Evolutionary conservation across 2,329 filamentous ascomycete genomes (phyloP), one percentile per base, ranked within the genome.

Genomic region (Pestalotiopsis sp.): DNA sequence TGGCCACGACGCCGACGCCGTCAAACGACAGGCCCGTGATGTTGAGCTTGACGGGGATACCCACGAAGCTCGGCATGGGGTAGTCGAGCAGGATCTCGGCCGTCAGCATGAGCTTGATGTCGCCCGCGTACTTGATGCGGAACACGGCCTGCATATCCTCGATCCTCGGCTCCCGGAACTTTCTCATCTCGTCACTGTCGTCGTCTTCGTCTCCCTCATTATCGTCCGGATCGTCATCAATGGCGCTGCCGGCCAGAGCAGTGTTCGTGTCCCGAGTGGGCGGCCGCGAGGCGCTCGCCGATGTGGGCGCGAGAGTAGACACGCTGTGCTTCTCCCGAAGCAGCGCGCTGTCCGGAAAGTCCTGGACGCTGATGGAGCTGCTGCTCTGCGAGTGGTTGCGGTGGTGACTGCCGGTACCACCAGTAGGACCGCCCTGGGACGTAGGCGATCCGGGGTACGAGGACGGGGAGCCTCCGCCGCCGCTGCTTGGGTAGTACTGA

Each of bases 41-140:
- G 79, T 95, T 97, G 31, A 99, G 86, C 79, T 96, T 95, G 61
- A 99, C 87, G 1, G 96, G 96, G 70, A 99, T 95, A 13, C 95
- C 94, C 2, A 98, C 95, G 76, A 99, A 99, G 83, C 94, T 97
- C 56, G 95, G 95, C 94, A 98, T 98, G 0, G 96, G 96, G 79
- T 99, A 99, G 81, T 99, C 96, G 41, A 99, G 90, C 39, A 98
- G 85, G 57, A 99, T 97, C 81, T 98, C 95, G 0, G 96, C 95
- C 27, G 96, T 98, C 64, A 99, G 85, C 70, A 94, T 94, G 68
- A 99, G 87, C 73, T 91, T 91, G 69, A 99, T 87, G 76, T 98
- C 92, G 39, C 96, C 96, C 2, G 91, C 89, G 80, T 99, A 99
- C 68, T 90, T 91, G 70, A 97, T 95, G 72, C 95, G 92, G 76